Conservation (phyloP, 2,329 filamentous ascomycete genomes). For the Xylaria sp. region DNA sequence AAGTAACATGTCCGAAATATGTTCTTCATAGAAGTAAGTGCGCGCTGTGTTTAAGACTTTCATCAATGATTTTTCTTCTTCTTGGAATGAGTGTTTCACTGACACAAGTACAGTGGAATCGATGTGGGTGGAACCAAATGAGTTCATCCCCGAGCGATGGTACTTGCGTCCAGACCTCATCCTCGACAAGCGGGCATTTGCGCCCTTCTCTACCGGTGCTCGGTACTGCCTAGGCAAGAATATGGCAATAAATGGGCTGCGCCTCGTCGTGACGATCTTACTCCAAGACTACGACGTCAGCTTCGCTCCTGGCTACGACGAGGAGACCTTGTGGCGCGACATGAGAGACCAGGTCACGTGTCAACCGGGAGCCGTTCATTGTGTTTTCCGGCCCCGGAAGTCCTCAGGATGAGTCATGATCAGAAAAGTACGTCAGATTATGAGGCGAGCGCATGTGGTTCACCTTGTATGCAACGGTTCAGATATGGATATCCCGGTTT, state of each 20-base stretch:
- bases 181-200: constrained; percentile 26
- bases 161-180: constrained; percentile 32
- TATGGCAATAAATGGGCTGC: constrained; percentile 26
- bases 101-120: constrained; percentile 27
- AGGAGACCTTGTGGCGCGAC: constrained; percentile 30
- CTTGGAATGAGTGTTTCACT: background rate
- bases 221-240: constrained; percentile 30
- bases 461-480: background rate
- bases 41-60: background rate
- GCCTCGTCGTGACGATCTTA: constrained; percentile 24
- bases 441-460: background rate
- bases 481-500: background rate
- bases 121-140: constrained; percentile 24
- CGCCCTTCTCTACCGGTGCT: constrained; percentile 28
- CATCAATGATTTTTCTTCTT: too few species aligned
- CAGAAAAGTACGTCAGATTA: background rate
- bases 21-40: constrained; percentile 32
- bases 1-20: constrained; percentile 30
- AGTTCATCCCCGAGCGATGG: constrained; percentile 34
- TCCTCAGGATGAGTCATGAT: background rate
- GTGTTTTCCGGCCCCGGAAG: constrained; percentile 24
- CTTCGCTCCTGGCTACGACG: constrained; percentile 30
- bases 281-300: constrained; percentile 23
- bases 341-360: constrained; percentile 32
- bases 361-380: constrained; percentile 27